Evolutionary conservation across 495 filamentous ascomycete species (phyloP).

Genomic region (Paragyromitra xinjiangensis): DNA sequence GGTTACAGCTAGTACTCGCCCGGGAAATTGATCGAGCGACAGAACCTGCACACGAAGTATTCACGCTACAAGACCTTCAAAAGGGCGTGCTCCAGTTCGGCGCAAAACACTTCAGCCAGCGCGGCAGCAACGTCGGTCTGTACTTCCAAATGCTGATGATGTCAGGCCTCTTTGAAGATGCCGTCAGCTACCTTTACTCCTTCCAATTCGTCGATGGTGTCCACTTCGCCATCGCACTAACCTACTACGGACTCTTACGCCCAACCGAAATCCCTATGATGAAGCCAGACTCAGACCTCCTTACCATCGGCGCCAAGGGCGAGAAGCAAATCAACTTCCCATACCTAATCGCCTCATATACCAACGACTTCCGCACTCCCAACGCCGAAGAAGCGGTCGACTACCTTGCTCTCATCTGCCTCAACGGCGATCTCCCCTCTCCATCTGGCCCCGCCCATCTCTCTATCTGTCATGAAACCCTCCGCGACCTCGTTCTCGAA

Average conservation of each 20-base stretch:
- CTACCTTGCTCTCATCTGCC: constrained; percentile 90
- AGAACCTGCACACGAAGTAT: constrained; percentile 86
- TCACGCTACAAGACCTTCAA: constrained; percentile 86
- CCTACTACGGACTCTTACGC: constrained; percentile 90
- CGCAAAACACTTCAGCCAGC: constrained; percentile 78
- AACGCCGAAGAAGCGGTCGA: constrained; percentile 87
- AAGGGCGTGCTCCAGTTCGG: constrained; percentile 86
- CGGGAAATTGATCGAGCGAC: constrained; percentile 83
- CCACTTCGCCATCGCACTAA: constrained; percentile 89
- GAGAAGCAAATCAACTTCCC: constrained; percentile 93
- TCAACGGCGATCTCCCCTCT: constrained; percentile 84
- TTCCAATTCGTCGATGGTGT: constrained; percentile 91
- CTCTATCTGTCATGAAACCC: constrained; percentile 85
- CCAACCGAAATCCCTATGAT: constrained; percentile 45
- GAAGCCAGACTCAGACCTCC: constrained; percentile 45
- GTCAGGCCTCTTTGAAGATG: constrained; percentile 91
- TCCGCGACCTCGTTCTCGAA: constrained; percentile 94
- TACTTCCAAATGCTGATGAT: constrained; percentile 92
- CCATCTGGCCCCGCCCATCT: constrained; percentile 78
- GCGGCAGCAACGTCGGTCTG: constrained; percentile 80
- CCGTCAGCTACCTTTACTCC: constrained; percentile 85
- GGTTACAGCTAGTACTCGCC: constrained; percentile 92
- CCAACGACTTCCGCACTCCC: constrained; percentile 89
- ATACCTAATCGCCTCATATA: constrained; percentile 92
- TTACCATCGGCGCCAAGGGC: constrained; percentile 70